Base-by-base conservation (phyloP, 2,329 filamentous ascomycete species). In the Penicillium olsonii region DNA sequence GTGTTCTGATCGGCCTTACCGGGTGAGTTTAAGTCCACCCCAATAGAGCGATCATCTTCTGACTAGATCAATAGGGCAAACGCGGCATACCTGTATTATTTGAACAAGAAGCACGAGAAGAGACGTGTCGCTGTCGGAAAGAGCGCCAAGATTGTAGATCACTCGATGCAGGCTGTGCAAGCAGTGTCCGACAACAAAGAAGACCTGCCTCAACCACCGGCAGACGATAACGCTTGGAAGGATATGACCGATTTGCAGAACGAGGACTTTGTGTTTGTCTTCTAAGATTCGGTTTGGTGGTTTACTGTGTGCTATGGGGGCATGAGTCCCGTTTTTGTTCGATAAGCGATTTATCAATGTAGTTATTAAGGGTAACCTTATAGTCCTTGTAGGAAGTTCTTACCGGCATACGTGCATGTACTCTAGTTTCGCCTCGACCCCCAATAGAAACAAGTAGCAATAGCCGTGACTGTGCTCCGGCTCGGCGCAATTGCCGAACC, bases 241-340 rank as follows among this genome's bases (percentile, higher is more conserved):
- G 84, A 87, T 61, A 66, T 79, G 15, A 85, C 82, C 14, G 83
- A 85, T 62, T 65, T 81, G 58, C 71, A 80, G 66, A 85, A 85
- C 53, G 82, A 85, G 59, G 82, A 85, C 52, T 86, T 86, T 59
- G 74, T 85, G 6, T 86, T 82, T 65, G 75, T 85, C 2, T 82
- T 74, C 42, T 79, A 62, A 54, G 34, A 38, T 11, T 14, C 38
- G 26, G 10, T 8, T 17, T 27, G 22, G 22, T 24, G 5, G 22
- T 24, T 24, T 24, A 37, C 14, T 39, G 2, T n/a, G 17, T 38
- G 14, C 15, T 37, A 5, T 48, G 14, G 29, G 11, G n/a, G 29
- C 12, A 24, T 24, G 8, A 8, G 22, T 5, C 8, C 8, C n/a
- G n/a, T n/a, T n/a, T n/a, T n/a, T n/a, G n/a, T n/a, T n/a, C n/a